Percentiles rank a stretch among this genome's conserved stretches.
Evolutionary conservation across 345 rosid species (phyloP).

Genomic region (Durio zibethinus): DNA sequence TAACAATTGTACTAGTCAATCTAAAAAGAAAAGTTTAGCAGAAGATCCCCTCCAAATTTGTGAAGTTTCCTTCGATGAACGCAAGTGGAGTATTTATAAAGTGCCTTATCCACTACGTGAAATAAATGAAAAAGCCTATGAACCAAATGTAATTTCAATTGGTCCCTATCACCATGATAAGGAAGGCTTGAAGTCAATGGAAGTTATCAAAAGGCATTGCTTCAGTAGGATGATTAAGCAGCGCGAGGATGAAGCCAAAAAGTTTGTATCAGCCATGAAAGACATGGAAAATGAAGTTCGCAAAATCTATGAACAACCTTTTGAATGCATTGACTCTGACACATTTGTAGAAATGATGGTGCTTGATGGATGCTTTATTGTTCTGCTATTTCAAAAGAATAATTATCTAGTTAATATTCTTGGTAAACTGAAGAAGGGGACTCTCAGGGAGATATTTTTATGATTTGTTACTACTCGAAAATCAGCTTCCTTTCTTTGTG

Average conservation of each 20-base stretch:
- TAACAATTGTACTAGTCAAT: too few species aligned
- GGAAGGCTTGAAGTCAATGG: not conserved
- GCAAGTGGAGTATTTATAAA: not conserved
- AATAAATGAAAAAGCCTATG: not conserved
- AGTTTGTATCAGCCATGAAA: slow-evolving; percentile 33
- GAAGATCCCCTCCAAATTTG: too few species aligned
- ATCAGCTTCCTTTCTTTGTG: not conserved
- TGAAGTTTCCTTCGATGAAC: too few species aligned
- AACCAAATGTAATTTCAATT: not conserved
- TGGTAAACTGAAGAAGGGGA: not conserved
- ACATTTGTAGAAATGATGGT: slow-evolving; percentile 74
- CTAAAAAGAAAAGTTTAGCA: too few species aligned
- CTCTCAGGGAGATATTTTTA: not conserved
- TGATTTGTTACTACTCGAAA: not conserved
- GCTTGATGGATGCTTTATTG: slow-evolving; percentile 73
- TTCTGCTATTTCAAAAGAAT: slow-evolving; percentile 30
- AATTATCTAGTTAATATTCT: not conserved
- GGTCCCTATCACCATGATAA: not conserved
- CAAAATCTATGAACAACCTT: slow-evolving; percentile 53
- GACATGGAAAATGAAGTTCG: slow-evolving; percentile 58
- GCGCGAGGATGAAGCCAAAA: too few species aligned
- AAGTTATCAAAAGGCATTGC: not conserved
- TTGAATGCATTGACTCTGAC: slow-evolving; percentile 39
- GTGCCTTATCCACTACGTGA: not conserved
- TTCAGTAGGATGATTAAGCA: not conserved